phyloP scores from a whole-genome alignment of 163 green algal genomes.

The Trebouxia gelatinosa region DNA sequence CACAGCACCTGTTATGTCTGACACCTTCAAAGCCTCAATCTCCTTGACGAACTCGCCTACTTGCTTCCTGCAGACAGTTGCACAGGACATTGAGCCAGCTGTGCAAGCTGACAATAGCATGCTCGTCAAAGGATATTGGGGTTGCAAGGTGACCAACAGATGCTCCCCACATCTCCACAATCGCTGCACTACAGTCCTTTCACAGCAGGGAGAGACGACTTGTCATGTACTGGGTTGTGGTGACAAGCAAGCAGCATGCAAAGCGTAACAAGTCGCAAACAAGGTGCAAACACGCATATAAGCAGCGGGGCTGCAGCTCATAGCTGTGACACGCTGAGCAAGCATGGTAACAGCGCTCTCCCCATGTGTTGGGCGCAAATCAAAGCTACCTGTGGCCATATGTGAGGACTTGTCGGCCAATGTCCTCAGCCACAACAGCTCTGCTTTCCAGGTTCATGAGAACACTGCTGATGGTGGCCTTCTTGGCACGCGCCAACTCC shows the following conservation, averaged over 20 bases:
- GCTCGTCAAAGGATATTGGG: background rate
- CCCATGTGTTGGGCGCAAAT: background rate
- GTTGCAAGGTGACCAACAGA: no score
- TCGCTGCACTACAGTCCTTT: no score
- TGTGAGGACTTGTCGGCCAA: slow-evolving; percentile 98
- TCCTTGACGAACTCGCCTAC: slow-evolving; percentile 66
- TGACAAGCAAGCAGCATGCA: background rate
- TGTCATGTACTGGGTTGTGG: background rate
- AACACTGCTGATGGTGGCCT: slow-evolving; percentile 81
- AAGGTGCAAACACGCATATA: no score
- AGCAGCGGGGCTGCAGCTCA: no score
- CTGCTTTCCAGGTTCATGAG: slow-evolving; percentile 95
- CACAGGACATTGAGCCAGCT: background rate
- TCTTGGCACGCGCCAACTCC: slow-evolving; percentile 93
- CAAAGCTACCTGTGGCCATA: slow-evolving; percentile 80
- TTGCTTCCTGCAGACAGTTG: slow-evolving; percentile 47
- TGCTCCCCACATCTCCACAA: no score
- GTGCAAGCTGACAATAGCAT: background rate
- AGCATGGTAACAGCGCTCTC: no score
- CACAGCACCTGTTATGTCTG: slow-evolving; percentile 50
- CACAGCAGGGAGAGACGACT: no score
- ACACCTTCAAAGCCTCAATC: slow-evolving; percentile 60
- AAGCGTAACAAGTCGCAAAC: no score
- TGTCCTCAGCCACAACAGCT: slow-evolving; percentile 90
- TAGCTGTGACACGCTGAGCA: no score